phyloP scores from a whole-genome alignment of 805 yeast genomes.

The Yamadazyma insecticola region DNA sequence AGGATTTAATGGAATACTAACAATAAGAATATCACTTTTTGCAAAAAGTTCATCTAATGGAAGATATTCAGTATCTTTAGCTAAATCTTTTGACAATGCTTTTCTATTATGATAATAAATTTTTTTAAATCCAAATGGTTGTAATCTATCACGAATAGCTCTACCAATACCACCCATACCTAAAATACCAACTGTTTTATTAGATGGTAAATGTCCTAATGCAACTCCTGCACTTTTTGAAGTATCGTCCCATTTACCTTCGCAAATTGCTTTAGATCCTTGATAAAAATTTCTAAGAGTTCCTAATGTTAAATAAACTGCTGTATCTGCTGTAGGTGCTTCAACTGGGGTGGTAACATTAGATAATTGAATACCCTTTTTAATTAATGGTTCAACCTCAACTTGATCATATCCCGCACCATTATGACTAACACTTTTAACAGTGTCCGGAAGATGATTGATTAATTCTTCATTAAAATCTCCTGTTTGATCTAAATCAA shows the following conservation, averaged over 20 bases:
- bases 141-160: conserved; percentile 64
- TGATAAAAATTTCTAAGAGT: conserved; percentile 64
- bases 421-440: conserved; percentile 52
- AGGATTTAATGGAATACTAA: conserved; percentile 73
- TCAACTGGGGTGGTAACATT: conserved; percentile 66
- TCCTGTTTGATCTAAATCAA: conserved; percentile 49
- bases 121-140: conserved; percentile 72
- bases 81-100: conserved; percentile 55
- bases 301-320: conserved; percentile 57
- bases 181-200: conserved; percentile 70
- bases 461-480: conserved; percentile 61
- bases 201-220: conserved; percentile 71
- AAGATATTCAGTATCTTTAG: conserved; percentile 66
- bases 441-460: conserved; percentile 47
- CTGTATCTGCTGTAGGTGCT: conserved; percentile 69
- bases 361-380: conserved; percentile 56
- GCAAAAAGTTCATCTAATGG: conserved; percentile 62
- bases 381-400: conserved; percentile 49
- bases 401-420: conserved; percentile 81
- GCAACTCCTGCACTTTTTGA: conserved; percentile 46
- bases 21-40: conserved; percentile 63
- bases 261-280: conserved; percentile 49
- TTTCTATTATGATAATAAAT: conserved; percentile 71
- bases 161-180: conserved; percentile 93
- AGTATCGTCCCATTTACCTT: conserved; percentile 57